Percentiles rank a stretch among this genome's conserved stretches.
Conservation (phyloP, 768 basidiomycete species). For the Mycena maculata region DNA sequence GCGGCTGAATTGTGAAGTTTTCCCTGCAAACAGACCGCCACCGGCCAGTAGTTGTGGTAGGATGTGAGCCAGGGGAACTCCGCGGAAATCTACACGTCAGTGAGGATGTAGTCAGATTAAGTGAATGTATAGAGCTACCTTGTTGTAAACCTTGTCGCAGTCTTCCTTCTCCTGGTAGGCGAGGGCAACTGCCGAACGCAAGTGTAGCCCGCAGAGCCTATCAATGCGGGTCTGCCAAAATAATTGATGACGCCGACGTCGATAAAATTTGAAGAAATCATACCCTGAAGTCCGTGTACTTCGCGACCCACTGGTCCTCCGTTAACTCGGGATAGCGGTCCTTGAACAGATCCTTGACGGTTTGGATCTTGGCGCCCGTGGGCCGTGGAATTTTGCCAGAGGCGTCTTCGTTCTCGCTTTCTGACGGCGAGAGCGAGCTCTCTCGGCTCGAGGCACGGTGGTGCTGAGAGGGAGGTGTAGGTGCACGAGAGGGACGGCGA, state of each 20-base stretch:
- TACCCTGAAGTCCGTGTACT: slow-evolving; percentile 9
- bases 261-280: neutral
- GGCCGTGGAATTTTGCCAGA: neutral
- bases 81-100: slow-evolving; percentile 1
- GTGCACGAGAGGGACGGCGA: neutral
- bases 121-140: neutral
- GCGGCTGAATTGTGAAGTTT: slow-evolving; percentile 21
- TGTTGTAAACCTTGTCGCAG: neutral
- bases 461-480: neutral
- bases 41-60: slow-evolving; percentile 9
- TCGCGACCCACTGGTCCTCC: neutral
- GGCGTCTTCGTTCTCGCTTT: neutral
- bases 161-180: neutral
- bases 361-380: slow-evolving; percentile 4
- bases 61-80: slow-evolving; percentile 3
- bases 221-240: neutral
- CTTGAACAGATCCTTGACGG: slow-evolving; percentile 3
- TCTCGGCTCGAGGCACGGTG: slow-evolving; percentile 1
- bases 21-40: slow-evolving; percentile 6
- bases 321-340: neutral
- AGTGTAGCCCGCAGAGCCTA: neutral
- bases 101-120: too few species aligned
- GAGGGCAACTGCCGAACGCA: neutral
- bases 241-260: neutral
- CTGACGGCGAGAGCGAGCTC: neutral